Conservation (phyloP, 768 basidiomycete genomes). For the Royoungia palumana region DNA sequence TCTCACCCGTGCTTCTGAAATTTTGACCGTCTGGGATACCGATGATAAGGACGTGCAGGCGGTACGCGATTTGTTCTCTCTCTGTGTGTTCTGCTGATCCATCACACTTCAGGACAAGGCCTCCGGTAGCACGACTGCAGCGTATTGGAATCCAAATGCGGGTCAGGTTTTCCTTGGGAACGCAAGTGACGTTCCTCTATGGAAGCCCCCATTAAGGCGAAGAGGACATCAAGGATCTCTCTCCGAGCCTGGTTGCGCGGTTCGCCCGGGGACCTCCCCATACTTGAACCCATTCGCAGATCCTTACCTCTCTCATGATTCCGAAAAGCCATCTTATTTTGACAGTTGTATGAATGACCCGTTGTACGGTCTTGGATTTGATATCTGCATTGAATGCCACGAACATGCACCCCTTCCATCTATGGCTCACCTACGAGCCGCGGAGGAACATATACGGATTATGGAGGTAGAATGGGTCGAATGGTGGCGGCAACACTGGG, state of each 20-base stretch:
- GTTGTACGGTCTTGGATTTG: constrained; percentile 60
- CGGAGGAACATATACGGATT: constrained; percentile 68
- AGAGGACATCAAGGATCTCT: background rate
- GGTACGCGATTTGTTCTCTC: constrained; percentile 2
- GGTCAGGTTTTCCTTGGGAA: constrained; percentile 84
- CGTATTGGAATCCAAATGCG: constrained; percentile 50
- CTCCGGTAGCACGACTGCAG: constrained; percentile 35
- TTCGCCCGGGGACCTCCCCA: constrained; percentile 2
- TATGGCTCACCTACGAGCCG: constrained; percentile 61
- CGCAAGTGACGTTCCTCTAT: constrained; percentile 70
- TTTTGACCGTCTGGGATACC: constrained; percentile 46
- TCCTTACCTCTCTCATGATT: constrained; percentile 8
- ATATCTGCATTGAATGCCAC: constrained; percentile 87
- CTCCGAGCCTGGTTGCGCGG: background rate
- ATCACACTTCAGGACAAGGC: constrained; percentile 16
- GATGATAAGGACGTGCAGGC: constrained; percentile 10
- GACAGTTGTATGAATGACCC: constrained; percentile 41
- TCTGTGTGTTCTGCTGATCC: background rate
- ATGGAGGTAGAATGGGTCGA: constrained; percentile 69
- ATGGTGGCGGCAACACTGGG: constrained; percentile 28
- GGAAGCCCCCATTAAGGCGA: constrained; percentile 22
- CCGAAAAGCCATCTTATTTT: constrained; percentile 33
- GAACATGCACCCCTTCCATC: constrained; percentile 75
- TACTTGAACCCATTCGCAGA: constrained; percentile 19
- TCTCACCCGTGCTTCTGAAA: constrained; percentile 79